Conservation (phyloP, 129 eudicot genomes). For the Daucus carota region DH1_v3.0 NC_030386.2:27561501-27562000, state of each 20-base stretch:
- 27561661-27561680: slow-evolving; percentile 76
- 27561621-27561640: neutral
- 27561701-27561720: slow-evolving; percentile 22
- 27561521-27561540: neutral
- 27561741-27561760: slow-evolving; percentile 47
- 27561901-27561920: neutral
- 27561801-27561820: slow-evolving; percentile 66
- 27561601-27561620: neutral
- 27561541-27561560: neutral
- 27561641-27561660: neutral
- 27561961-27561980: slow-evolving; percentile 6
- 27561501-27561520: neutral
- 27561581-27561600: neutral
- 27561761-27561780: slow-evolving; percentile 18
- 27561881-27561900: neutral
- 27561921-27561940: neutral
- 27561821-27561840: slow-evolving; percentile 89
- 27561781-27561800: slow-evolving; percentile 25
- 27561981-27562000: slow-evolving; percentile 98
- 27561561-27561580: neutral
- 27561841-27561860: slow-evolving; percentile 14
- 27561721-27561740: slow-evolving; percentile 28
- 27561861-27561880: neutral
- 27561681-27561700: slow-evolving; percentile 40
- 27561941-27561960: neutral